These are phyloP conservation scores for Pichia sp. DNA, from an alignment of 1,139 yeast genomes.

Conservation along the genomic window DNA sequence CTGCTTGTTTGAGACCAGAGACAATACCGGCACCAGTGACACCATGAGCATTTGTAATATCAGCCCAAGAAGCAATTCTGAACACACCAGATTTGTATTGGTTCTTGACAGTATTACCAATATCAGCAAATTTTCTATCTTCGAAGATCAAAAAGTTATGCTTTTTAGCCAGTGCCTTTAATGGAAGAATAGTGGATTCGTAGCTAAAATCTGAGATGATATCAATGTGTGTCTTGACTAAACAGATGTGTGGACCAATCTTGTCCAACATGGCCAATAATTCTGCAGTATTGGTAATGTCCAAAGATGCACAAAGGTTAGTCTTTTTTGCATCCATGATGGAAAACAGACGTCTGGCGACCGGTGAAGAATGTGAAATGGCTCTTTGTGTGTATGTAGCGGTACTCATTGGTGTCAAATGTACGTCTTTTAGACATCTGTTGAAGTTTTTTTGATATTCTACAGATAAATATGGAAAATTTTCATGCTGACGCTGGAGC, in stretches of 20 bases:
- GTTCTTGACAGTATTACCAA: conserved; percentile 94
- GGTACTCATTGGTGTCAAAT: not conserved
- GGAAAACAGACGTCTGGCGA: conserved; percentile 65
- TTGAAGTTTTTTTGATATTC: not conserved
- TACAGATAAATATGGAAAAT: too few species aligned
- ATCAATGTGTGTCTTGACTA: conserved; percentile 92
- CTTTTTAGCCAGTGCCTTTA: conserved; percentile 59
- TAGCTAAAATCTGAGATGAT: conserved; percentile 81
- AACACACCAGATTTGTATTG: conserved; percentile 90
- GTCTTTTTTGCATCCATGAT: conserved; percentile 77
- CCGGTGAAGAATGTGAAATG: conserved; percentile 58
- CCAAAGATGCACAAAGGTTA: conserved; percentile 94
- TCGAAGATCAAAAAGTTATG: conserved; percentile 86
- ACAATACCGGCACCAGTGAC: conserved; percentile 95
- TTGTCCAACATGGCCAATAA: conserved; percentile 63
- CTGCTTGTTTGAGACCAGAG: conserved; percentile 79
- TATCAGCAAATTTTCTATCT: conserved; percentile 97
- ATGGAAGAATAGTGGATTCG: conserved; percentile 70
- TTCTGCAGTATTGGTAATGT: conserved; percentile 72
- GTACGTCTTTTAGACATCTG: not conserved
- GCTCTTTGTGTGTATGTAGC: conserved; percentile 42
- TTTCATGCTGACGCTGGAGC: too few species aligned
- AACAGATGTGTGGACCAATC: conserved; percentile 86
- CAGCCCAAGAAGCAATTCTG: conserved; percentile 89
- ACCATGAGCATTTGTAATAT: conserved; percentile 96